phyloP scores from a whole-genome alignment of 495 filamentous ascomycete genomes.

The Penicillium nucicola region DNA sequence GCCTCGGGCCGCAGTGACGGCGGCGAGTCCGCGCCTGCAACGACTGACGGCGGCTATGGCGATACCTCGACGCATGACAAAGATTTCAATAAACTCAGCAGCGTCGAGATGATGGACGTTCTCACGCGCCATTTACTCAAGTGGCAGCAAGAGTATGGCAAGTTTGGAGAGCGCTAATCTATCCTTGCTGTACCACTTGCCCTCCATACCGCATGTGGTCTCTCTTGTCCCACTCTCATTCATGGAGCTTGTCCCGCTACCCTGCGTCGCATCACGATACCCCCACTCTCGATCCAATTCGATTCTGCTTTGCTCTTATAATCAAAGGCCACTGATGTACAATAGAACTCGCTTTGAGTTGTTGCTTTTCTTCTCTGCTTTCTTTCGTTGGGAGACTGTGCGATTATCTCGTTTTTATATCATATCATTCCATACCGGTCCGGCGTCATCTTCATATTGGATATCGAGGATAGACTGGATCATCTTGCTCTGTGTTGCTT shows the following conservation, averaged over 20 bases:
- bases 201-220: constrained; percentile 1
- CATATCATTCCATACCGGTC: constrained; percentile 10
- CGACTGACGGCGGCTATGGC: constrained; percentile 27
- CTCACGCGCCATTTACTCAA: constrained; percentile 71
- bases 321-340: constrained; percentile 14
- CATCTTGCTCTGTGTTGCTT: constrained; percentile 4
- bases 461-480: constrained; percentile 8
- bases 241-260: constrained; percentile 4
- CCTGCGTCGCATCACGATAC: constrained; percentile 26
- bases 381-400: background rate
- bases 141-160: constrained; percentile 67
- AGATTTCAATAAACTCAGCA: constrained; percentile 65
- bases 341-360: constrained; percentile 14
- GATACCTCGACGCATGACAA: constrained; percentile 31
- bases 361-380: constrained; percentile 3
- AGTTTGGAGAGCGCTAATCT: constrained; percentile 48
- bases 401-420: background rate
- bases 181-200: constrained; percentile 8
- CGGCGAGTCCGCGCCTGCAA: constrained; percentile 26
- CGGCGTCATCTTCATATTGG: constrained; percentile 19
- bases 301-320: constrained; percentile 10
- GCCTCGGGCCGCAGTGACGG: constrained; percentile 26
- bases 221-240: constrained; percentile 1
- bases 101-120: constrained; percentile 80
- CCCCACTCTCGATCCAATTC: constrained; percentile 4